Conservation (phyloP, 345 rosid genomes). For the Pistacia vera region DNA sequence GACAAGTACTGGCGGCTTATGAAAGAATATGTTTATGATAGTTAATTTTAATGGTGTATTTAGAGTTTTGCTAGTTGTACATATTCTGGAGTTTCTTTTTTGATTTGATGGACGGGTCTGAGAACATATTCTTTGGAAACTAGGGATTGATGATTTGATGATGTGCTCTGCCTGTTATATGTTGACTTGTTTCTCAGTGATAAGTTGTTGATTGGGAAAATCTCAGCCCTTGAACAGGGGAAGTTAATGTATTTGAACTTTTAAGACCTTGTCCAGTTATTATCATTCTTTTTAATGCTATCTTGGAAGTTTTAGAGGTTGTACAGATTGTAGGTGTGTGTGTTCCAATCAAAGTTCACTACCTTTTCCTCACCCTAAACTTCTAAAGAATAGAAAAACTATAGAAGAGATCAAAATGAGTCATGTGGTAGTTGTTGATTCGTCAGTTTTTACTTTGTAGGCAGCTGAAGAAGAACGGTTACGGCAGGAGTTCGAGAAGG, state of each 20-base stretch:
- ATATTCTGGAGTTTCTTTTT: background rate
- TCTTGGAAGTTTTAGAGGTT: background rate
- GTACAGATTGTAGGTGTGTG: background rate
- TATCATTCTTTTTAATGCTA: background rate
- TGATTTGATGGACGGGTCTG: background rate
- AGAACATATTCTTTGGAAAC: background rate
- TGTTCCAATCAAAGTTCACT: background rate
- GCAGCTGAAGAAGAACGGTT: constrained; percentile 84
- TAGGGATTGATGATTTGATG: background rate
- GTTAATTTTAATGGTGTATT: background rate
- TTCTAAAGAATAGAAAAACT: background rate
- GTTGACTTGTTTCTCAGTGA: background rate
- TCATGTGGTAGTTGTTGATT: constrained; percentile 1
- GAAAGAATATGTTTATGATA: background rate
- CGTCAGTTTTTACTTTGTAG: constrained; percentile 33
- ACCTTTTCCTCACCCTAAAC: background rate
- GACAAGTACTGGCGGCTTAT: background rate
- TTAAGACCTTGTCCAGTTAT: background rate
- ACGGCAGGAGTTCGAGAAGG: constrained; percentile 78
- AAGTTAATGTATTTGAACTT: background rate
- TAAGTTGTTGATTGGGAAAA: background rate
- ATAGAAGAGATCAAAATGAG: background rate
- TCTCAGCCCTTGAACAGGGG: background rate
- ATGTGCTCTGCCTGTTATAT: background rate
- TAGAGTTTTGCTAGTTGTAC: too few relatives aligned